These are phyloP conservation scores for Podospora appendiculata DNA, from an alignment of 495 filamentous ascomycete species.

Conservation along the genomic window DNA sequence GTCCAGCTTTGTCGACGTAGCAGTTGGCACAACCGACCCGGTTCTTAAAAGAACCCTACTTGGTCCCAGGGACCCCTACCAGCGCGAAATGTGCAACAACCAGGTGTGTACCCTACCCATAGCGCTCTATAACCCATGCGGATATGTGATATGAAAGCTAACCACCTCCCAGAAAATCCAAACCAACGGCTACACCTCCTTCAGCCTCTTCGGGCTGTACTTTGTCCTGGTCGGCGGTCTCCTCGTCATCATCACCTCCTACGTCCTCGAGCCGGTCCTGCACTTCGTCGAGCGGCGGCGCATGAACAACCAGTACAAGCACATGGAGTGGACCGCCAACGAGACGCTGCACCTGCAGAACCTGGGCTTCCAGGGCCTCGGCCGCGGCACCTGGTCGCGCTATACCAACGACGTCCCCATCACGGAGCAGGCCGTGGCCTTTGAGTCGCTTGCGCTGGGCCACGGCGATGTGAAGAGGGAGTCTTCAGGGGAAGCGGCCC, in stretches of 20 bases:
- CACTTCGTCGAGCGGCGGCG: neutral
- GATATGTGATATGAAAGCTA: neutral
- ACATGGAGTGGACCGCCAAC: slow-evolving; percentile 1
- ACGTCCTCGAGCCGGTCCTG: neutral
- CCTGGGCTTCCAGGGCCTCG: neutral
- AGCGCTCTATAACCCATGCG: neutral
- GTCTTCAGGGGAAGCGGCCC: too few species aligned
- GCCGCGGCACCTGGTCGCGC: neutral
- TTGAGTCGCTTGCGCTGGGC: neutral
- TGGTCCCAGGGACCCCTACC: neutral
- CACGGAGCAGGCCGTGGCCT: neutral
- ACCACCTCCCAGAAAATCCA: neutral
- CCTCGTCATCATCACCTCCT: neutral
- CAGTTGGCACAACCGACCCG: neutral
- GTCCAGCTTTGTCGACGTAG: neutral
- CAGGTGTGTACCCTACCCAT: neutral
- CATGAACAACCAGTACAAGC: neutral
- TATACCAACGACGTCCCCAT: neutral
- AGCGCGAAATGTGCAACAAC: neutral
- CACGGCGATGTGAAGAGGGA: neutral
- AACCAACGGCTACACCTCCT: neutral
- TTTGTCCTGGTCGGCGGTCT: neutral
- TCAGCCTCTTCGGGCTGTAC: neutral
- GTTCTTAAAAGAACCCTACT: neutral
- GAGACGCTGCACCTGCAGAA: neutral